Evolutionary conservation across 75 land plant species (phyloP), one percentile per base, ranked within the genome.

Genomic region (Selaginella tamariscina): DNA sequence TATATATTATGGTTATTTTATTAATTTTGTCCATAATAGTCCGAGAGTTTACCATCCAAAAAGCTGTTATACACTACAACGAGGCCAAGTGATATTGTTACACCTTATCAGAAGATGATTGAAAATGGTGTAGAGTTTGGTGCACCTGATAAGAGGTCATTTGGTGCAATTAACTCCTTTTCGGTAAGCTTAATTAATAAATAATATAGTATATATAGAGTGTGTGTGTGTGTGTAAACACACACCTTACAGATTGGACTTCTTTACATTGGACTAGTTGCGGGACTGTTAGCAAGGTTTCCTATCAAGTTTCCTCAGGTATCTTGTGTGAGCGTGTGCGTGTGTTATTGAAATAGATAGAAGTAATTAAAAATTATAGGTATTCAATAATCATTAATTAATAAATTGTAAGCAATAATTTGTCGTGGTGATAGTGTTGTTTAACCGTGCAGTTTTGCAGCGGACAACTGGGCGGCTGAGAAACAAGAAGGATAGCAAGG

Each of bases 71-170:
- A 81, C 62, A 84, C 86, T 0, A 93, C 98, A 0, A 93, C 84
- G 21, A 32, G 98, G 32, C 98, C 96, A 1, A 79, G 54, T 57
- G 98, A 94, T 74, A 90, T 90, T 1, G 85, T 75, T 57, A 82
- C 91, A n/a, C 96, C 96, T 0, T 94, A 94, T 26, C 83, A 87
- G 66, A 89, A 90, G 81, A 89, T 94, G 98, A 67, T 85, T 21
- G 91, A 90, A 55, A 90, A 94, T 73, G 77, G 72, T 8, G 98
- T 94, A 22, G 88, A 85, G 70, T 94, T 94, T 56, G 96, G 98
- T 22, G 89, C 96, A 0, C 91, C 96, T 0, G 98, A 94, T 70
- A 94, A 84, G 82, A 75, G 98, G 59, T 90, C 98, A 18, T 83
- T 86, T 20, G 84, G 91, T 9, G 84, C 89, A 69, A 67, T 89